phyloP scores from a whole-genome alignment of 2,329 filamentous ascomycete species.

The Zarea fungicola region DNA sequence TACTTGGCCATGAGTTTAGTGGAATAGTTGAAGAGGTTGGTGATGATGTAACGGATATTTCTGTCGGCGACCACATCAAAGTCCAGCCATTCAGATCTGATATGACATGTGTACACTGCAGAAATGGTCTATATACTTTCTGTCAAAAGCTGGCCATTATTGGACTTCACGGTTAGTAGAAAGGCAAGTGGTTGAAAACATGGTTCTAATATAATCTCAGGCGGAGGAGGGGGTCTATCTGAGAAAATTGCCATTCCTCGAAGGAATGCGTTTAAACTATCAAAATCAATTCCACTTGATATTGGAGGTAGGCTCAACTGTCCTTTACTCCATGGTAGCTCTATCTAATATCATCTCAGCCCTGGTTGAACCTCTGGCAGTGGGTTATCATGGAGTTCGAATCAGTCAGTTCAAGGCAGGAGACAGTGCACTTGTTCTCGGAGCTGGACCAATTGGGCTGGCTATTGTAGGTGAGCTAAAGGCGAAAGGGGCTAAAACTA shows the following conservation, averaged over 20 bases:
- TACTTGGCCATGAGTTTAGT: constrained; percentile 61
- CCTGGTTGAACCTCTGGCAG: constrained; percentile 47
- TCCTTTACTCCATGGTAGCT: too few species aligned
- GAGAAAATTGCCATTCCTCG: too few species aligned
- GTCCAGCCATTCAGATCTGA: constrained; percentile 58
- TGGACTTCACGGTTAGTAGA: too few species aligned
- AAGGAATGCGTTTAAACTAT: too few species aligned
- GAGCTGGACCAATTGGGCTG: constrained; percentile 45
- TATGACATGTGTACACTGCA: constrained; percentile 50
- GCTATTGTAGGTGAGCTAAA: constrained; percentile 42
- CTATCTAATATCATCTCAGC: constrained; percentile 45
- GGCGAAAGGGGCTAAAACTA: constrained; percentile 41
- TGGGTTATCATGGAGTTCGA: constrained; percentile 41
- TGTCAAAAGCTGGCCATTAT: constrained; percentile 42
- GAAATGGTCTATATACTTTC: constrained; percentile 47
- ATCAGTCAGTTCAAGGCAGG: constrained; percentile 35
- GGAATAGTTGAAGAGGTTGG: constrained; percentile 57
- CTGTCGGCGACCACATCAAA: constrained; percentile 51
- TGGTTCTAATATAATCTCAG: too few species aligned
- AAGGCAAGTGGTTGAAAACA: too few species aligned
- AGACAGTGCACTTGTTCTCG: constrained; percentile 43
- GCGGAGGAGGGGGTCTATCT: constrained; percentile 50
- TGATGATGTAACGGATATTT: constrained; percentile 38
- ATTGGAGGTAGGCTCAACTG: too few species aligned
- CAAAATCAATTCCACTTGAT: too few species aligned